phyloP scores from a whole-genome alignment of 805 yeast genomes.

The Grigorovia yakushimaensis region DNA sequence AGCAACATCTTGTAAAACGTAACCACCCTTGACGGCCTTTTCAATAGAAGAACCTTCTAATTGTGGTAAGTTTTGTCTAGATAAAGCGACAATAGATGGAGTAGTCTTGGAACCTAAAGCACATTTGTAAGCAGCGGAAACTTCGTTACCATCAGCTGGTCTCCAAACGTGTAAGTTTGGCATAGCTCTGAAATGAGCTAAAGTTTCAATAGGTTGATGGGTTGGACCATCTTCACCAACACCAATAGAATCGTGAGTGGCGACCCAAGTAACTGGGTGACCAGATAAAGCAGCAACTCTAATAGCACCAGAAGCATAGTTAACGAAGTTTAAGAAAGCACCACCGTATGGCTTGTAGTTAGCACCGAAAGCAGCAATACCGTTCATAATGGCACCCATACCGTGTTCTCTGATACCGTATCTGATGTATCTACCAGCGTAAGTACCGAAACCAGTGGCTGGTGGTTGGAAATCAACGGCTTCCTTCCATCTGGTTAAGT shows the following conservation, averaged over 20 bases:
- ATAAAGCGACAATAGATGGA: constrained; percentile 66
- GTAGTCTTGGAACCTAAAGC: constrained; percentile 53
- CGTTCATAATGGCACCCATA: constrained; percentile 98
- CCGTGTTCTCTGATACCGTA: constrained; percentile 99
- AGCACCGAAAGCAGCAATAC: constrained; percentile 83
- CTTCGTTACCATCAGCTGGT: constrained; percentile 90
- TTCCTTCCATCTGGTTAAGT: constrained; percentile 79
- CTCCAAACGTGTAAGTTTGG: constrained; percentile 84
- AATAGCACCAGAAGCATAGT: constrained; percentile 80
- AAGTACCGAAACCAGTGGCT: constrained; percentile 66
- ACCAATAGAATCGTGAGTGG: constrained; percentile 86
- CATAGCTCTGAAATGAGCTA: constrained; percentile 76
- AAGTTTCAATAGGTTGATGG: constrained; percentile 85
- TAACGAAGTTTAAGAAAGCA: constrained; percentile 91
- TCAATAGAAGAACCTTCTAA: constrained; percentile 86
- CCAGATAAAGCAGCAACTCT: constrained; percentile 78
- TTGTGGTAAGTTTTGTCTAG: constrained; percentile 88
- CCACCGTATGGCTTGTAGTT: constrained; percentile 91
- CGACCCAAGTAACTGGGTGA: constrained; percentile 78
- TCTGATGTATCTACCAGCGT: constrained; percentile 87
- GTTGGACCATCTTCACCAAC: constrained; percentile 92
- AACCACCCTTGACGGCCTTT: constrained; percentile 93
- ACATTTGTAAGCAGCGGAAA: constrained; percentile 68
- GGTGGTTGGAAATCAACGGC: constrained; percentile 93
- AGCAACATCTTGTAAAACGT: constrained; percentile 51